phyloP scores from a whole-genome alignment of 116 monocot species.

The Cymodocea nodosa region DNA sequence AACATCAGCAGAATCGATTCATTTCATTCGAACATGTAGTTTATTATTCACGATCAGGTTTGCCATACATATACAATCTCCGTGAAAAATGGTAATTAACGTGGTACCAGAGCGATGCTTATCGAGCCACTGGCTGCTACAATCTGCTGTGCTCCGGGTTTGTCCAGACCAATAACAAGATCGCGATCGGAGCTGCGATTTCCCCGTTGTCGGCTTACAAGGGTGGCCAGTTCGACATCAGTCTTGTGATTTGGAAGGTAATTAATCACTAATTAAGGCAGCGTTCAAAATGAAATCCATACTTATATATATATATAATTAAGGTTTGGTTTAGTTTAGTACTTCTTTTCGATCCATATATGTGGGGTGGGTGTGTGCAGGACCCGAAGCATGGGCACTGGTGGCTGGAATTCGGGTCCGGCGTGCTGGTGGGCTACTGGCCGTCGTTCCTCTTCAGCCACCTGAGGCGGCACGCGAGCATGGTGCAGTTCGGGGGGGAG shows the following conservation, averaged over 20 bases:
- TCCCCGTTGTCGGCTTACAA: slow-evolving; percentile 48
- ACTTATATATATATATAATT: too few species aligned
- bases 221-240: slow-evolving; percentile 76
- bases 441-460: slow-evolving; percentile 65
- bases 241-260: slow-evolving; percentile 90
- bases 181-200: slow-evolving; percentile 86
- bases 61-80: too few species aligned
- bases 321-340: too few species aligned
- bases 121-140: slow-evolving; percentile 93
- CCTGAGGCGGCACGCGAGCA: slow-evolving; percentile 41
- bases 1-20: background rate
- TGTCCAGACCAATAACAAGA: slow-evolving; percentile 81
- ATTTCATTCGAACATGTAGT: background rate
- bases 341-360: too few species aligned
- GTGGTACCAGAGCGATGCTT: slow-evolving; percentile 48
- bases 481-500: slow-evolving; percentile 83
- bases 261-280: background rate
- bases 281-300: too few species aligned
- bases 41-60: background rate
- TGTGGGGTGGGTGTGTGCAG: background rate
- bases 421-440: slow-evolving; percentile 71
- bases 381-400: slow-evolving; percentile 71
- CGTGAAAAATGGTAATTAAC: background rate
- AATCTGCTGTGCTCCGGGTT: slow-evolving; percentile 91
- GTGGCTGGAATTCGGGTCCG: slow-evolving; percentile 74